These are phyloP conservation scores for Aspergillus diversus DNA, from an alignment of 495 filamentous ascomycete genomes.

Conservation along the genomic window DNA sequence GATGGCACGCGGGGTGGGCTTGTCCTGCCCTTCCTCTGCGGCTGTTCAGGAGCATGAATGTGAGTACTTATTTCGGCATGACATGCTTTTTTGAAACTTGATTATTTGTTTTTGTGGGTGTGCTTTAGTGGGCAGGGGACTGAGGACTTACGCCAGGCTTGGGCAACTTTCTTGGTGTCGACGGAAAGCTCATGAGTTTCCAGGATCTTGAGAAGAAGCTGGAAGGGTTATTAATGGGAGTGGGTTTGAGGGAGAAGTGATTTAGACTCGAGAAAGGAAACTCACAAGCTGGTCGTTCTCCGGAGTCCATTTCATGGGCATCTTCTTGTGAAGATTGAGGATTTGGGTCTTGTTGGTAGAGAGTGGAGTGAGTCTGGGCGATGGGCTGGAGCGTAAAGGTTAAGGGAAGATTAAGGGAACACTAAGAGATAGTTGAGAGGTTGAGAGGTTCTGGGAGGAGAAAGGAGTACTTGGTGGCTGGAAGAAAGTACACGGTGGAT, in stretches of 20 bases:
- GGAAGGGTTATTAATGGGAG: conserved; percentile 2
- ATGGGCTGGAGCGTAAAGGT: not conserved
- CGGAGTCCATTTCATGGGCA: conserved; percentile 48
- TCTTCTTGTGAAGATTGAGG: conserved; percentile 22
- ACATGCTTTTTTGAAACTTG: conserved; percentile 4
- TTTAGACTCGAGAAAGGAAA: not conserved
- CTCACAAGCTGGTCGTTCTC: conserved; percentile 46
- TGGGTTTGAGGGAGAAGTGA: not conserved
- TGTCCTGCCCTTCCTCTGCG: conserved; percentile 10
- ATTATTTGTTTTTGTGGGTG: not conserved
- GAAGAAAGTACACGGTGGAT: not conserved
- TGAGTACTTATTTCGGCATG: conserved; percentile 22
- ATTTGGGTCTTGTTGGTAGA: not conserved
- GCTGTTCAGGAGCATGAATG: too few species aligned
- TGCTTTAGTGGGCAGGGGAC: not conserved
- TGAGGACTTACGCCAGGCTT: conserved; percentile 48
- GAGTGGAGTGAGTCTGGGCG: not conserved
- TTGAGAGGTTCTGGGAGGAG: not conserved
- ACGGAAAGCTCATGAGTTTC: conserved; percentile 46
- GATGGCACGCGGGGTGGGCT: conserved; percentile 53
- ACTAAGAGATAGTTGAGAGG: conserved; percentile 6
- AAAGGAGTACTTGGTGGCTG: not conserved
- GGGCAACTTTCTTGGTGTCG: conserved; percentile 44
- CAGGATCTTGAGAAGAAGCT: conserved; percentile 54
- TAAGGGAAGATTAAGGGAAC: not conserved